These are phyloP conservation scores for Mangifera indica DNA, from an alignment of 345 rosid genomes.

Conservation along the genomic window DNA sequence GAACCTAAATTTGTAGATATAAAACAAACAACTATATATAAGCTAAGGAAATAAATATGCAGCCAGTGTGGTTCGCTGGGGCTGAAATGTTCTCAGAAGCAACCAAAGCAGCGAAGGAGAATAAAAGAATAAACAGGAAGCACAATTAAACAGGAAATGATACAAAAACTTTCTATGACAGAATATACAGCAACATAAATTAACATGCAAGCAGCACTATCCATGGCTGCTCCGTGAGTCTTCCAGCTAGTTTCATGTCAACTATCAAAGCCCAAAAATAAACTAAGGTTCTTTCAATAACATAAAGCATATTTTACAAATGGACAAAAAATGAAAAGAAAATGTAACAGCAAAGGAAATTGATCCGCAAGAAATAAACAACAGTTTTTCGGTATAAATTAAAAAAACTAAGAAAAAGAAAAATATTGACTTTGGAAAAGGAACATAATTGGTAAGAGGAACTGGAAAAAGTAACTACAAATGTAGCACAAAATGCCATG, in stretches of 20 bases:
- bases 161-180: conserved; percentile 4
- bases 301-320: neutral
- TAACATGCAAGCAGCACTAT: conserved; percentile 9
- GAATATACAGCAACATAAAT: neutral
- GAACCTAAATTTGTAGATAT: neutral
- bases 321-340: conserved; percentile 7
- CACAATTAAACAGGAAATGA: neutral
- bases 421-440: conserved; percentile 26
- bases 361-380: conserved; percentile 26
- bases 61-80: neutral
- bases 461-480: conserved; percentile 47
- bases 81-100: neutral
- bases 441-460: conserved; percentile 43
- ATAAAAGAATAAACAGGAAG: conserved; percentile 3
- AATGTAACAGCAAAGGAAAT: conserved; percentile 18
- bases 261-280: neutral
- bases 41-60: neutral
- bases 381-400: conserved; percentile 22
- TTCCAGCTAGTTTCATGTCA: neutral
- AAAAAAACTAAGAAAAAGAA: conserved; percentile 32
- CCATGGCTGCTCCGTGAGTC: conserved; percentile 8
- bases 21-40: neutral
- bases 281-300: neutral
- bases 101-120: neutral
- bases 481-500: conserved; percentile 64